phyloP scores from a whole-genome alignment of 2,329 filamentous ascomycete genomes.

The Trichoderma koningiopsis region DNA sequence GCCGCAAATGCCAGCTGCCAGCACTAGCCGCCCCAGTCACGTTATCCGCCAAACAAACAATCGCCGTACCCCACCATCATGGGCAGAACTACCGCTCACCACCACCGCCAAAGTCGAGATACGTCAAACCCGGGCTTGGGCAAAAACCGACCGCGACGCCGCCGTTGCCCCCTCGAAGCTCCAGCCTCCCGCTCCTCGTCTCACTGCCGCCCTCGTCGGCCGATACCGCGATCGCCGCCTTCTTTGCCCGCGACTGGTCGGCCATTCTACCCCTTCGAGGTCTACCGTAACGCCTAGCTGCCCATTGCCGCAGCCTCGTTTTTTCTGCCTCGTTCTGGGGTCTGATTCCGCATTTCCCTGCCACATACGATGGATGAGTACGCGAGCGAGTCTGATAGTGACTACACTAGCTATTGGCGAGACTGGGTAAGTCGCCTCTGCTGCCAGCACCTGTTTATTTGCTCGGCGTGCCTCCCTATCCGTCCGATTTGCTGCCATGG shows the following conservation, averaged over 20 bases:
- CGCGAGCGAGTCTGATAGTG: constrained; percentile 95
- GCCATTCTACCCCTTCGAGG: neutral
- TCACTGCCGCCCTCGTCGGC: neutral
- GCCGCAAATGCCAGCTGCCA: neutral
- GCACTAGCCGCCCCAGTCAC: constrained; percentile 9
- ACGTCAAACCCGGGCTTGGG: constrained; percentile 4
- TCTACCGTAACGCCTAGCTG: constrained; percentile 26
- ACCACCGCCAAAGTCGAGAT: constrained; percentile 12
- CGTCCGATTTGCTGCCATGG: neutral
- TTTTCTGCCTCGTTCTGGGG: constrained; percentile 26
- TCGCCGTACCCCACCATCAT: constrained; percentile 19
- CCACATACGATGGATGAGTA: constrained; percentile 82
- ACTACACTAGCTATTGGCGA: constrained; percentile 99
- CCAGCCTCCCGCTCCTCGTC: neutral
- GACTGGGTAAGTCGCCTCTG: constrained; percentile 79
- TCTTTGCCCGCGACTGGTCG: neutral
- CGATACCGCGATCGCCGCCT: neutral
- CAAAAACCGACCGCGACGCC: neutral
- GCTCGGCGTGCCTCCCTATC: neutral
- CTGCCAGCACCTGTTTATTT: neutral
- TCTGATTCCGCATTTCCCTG: neutral
- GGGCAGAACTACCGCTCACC: constrained; percentile 4
- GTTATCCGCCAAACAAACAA: constrained; percentile 22
- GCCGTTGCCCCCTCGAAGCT: neutral
- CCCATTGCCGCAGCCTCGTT: constrained; percentile 27